These are phyloP conservation scores for Dalbergia cultrata DNA, from an alignment of 306 rosid species.

Conservation along the genomic window DNA sequence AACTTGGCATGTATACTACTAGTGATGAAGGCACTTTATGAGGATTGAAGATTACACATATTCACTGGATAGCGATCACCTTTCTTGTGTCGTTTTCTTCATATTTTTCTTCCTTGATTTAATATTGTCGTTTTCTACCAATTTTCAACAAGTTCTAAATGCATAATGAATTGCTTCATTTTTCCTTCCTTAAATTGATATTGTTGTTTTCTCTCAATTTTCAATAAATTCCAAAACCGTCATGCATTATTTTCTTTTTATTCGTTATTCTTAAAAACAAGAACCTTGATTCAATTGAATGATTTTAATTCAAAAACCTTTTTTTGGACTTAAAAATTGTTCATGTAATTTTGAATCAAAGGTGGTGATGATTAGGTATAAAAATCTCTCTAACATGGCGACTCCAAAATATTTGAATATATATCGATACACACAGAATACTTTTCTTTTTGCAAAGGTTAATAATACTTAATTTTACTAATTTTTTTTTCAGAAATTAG, in stretches of 20 bases:
- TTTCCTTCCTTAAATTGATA: not conserved
- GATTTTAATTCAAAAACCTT: not conserved
- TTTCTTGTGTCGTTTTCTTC: not conserved
- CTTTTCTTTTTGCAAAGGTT: not conserved
- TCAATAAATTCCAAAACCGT: not conserved
- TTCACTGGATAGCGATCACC: not conserved
- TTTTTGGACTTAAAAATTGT: no score
- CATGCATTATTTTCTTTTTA: not conserved
- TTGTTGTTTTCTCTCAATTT: not conserved
- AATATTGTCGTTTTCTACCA: not conserved
- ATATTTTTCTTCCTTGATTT: not conserved
- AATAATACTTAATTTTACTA: no score
- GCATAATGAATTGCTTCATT: not conserved
- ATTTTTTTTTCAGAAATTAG: no score
- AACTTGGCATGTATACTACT: not conserved
- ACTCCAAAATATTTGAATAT: no score
- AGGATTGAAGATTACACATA: not conserved
- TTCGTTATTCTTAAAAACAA: not conserved
- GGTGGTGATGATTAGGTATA: not conserved
- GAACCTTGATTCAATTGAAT: not conserved
- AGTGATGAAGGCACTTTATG: not conserved
- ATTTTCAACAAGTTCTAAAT: not conserved
- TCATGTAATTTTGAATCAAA: no score
- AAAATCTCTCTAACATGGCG: not conserved
- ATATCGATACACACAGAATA: no score